These are phyloP conservation scores for Clonostachys chloroleuca DNA, from an alignment of 2,329 filamentous ascomycete species.

Conservation along the genomic window DNA sequence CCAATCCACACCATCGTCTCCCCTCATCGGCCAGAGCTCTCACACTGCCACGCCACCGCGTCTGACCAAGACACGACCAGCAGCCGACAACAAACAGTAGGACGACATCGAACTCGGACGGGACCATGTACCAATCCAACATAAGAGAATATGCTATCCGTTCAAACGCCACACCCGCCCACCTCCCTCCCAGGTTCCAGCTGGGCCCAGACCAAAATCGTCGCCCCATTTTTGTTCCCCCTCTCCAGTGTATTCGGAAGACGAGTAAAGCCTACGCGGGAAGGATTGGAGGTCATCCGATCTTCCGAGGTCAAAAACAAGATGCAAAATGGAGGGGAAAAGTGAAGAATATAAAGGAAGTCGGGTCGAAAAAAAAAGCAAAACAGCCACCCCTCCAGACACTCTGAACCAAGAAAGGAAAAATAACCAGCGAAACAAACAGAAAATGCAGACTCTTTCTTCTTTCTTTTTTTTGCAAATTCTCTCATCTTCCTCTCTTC, in stretches of 20 bases:
- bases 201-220: constrained; percentile 8
- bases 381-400: background rate
- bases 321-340: background rate
- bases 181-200: background rate
- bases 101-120: too few relatives aligned
- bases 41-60: too few relatives aligned
- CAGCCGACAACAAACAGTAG: too few relatives aligned
- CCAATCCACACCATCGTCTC: too few relatives aligned
- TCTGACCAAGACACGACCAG: too few relatives aligned
- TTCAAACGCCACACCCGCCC: too few relatives aligned
- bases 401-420: background rate
- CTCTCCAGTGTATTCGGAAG: too few relatives aligned
- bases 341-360: background rate
- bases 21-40: too few relatives aligned
- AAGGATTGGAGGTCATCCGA: too few relatives aligned
- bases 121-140: too few relatives aligned
- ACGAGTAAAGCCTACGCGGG: too few relatives aligned
- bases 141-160: too few relatives aligned
- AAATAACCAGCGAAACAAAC: background rate
- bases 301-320: background rate
- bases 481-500: background rate
- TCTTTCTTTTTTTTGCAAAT: background rate
- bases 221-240: constrained; percentile 11
- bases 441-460: constrained; percentile 1
- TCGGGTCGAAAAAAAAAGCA: background rate